Base-by-base conservation (phyloP, 2,329 filamentous ascomycete species). In the Bertia moriformis region DNA sequence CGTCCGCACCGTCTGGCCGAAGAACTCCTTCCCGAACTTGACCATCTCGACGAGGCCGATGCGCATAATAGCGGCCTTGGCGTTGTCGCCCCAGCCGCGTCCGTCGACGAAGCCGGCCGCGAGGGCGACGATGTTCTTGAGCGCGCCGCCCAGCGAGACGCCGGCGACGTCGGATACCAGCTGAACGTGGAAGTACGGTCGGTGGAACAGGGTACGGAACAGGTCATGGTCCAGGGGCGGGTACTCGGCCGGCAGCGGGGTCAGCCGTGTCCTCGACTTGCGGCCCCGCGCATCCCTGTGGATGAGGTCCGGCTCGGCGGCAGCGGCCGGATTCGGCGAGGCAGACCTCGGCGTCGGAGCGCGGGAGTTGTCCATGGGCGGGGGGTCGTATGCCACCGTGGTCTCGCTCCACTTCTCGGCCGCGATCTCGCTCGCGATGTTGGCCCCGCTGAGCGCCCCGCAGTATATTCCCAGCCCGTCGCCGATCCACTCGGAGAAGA, bases 11-110 rank as follows among this genome's bases (percentile, higher is more conserved):
- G 83, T 84, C 51, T 88, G 73, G 14, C 77, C 75, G 56, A 96
- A 98, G 67, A 96, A 98, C 50, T 82, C 77, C 58, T 88, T 86
- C 46, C 89, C 89, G 49, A 98, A 98, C 55, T 83, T 82, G 52
- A 96, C 86, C 81, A 95, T 94, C 63, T 98, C 91, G 49, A 95
- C 71, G 36, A 98, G 74, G 4, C 91, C 91, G 15, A 96, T 82
- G 32, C 91, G 83, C 86, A 98, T 96, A 43, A 98, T 80, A 36
- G 91, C 91, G n/a, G 91, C 87, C 66, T 98, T 96, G 47, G 89
- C 89, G 50, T 96, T 98, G 66, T 96, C 88, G 52, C 91, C 91
- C 89, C 91, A 98, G 47, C 89, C 89, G 44, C 89, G 75, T 24
- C 91, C 91, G 47, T 94, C 86, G 35, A 96, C 87, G 59, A 93